Evolutionary conservation across 768 basidiomycete genomes (phyloP).

Genomic region (Termitomyces sp.): DNA sequence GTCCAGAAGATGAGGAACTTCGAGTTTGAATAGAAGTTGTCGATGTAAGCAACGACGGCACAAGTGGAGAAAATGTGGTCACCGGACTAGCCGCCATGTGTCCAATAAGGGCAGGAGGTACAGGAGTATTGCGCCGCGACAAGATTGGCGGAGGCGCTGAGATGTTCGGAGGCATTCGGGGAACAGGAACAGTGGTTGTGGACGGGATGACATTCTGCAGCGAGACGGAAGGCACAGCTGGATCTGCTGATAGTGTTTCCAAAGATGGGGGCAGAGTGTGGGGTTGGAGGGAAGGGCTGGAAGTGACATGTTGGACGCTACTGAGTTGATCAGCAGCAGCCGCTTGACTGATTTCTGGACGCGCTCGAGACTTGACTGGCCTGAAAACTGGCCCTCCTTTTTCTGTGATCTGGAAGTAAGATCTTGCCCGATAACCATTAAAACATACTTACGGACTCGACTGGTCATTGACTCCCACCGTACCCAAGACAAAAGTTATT

Average conservation of each 20-base stretch:
- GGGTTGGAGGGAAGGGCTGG: neutral
- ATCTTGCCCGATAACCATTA: neutral
- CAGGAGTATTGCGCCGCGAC: conserved; percentile 8
- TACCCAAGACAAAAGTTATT: neutral
- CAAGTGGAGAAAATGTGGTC: neutral
- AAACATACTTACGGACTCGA: conserved; percentile 56
- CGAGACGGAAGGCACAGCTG: neutral
- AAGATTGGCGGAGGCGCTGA: conserved; percentile 1
- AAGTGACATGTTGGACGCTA: neutral
- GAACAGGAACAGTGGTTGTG: neutral
- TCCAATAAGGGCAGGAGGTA: conserved; percentile 8
- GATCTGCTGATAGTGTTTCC: neutral
- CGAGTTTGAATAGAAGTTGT: neutral
- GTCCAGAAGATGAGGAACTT: neutral
- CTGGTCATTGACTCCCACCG: conserved; percentile 36
- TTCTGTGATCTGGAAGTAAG: conserved; percentile 35
- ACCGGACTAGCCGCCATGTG: conserved; percentile 3
- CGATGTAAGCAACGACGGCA: neutral
- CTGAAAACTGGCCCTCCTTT: conserved; percentile 68
- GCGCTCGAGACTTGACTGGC: conserved; percentile 58
- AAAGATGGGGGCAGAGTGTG: neutral
- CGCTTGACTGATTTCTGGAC: conserved; percentile 29
- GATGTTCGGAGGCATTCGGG: neutral
- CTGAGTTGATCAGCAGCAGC: conserved; percentile 11
- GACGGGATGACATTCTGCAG: neutral